Evolutionary conservation across 2,329 filamentous ascomycete species (phyloP).

Genomic region (Colletotrichum falcatum): DNA sequence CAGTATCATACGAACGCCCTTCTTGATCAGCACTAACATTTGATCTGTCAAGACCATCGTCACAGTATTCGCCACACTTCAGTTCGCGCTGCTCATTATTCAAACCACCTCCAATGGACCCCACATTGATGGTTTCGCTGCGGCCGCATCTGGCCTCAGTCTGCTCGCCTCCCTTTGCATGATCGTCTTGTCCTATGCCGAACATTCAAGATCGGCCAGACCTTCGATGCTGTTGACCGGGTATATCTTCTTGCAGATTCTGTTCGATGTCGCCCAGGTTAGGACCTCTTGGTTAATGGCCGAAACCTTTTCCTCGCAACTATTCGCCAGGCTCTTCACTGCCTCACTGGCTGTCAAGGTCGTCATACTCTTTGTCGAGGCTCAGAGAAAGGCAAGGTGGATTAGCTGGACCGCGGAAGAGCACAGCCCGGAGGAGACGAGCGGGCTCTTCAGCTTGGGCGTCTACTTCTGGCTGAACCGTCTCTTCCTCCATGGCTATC

Average conservation of each 20-base stretch:
- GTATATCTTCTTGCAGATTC: constrained; percentile 56
- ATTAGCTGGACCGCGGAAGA: constrained; percentile 51
- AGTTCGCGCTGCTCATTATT: constrained; percentile 50
- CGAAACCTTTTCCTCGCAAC: constrained; percentile 25
- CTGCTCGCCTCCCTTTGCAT: constrained; percentile 48
- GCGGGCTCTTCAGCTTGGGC: constrained; percentile 48
- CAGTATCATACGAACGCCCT: too few species aligned
- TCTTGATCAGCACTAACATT: not conserved
- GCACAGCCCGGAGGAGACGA: constrained; percentile 56
- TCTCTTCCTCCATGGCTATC: constrained; percentile 51
- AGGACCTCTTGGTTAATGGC: constrained; percentile 57
- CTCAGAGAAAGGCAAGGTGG: constrained; percentile 54
- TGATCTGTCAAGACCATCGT: constrained; percentile 39
- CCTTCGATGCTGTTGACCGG: constrained; percentile 57
- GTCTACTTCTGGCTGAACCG: constrained; percentile 52
- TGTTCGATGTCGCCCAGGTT: constrained; percentile 57
- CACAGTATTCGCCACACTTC: constrained; percentile 46
- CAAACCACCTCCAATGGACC: constrained; percentile 42
- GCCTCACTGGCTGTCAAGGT: constrained; percentile 52
- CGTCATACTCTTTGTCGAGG: constrained; percentile 53
- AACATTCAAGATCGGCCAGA: constrained; percentile 49
- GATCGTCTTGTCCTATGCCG: constrained; percentile 47
- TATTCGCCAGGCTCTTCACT: constrained; percentile 51
- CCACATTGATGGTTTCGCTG: constrained; percentile 45
- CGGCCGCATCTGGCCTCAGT: constrained; percentile 47